Conservation (phyloP, 768 basidiomycete species). For the Termitomyces sp. region DNA sequence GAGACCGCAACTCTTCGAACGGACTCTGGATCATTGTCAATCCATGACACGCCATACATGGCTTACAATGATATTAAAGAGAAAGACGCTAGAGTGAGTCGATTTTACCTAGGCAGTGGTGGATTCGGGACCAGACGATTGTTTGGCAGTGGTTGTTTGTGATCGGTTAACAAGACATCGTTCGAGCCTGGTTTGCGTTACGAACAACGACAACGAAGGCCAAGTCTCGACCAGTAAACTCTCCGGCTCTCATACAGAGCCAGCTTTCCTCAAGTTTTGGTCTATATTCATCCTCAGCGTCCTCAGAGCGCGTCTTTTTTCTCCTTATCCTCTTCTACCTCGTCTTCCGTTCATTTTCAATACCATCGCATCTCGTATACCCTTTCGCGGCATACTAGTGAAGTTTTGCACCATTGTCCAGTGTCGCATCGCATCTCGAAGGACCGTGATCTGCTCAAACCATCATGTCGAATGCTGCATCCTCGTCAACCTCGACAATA, state of each 20-base stretch:
- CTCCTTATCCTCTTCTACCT: conserved; percentile 22
- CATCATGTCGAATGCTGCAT: conserved; percentile 45
- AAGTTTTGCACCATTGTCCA: conserved; percentile 13
- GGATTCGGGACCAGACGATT: background rate
- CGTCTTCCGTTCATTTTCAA: conserved; percentile 13
- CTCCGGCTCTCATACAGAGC: conserved; percentile 22
- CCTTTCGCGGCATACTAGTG: conserved; percentile 12
- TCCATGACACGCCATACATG: background rate
- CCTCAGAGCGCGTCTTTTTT: conserved; percentile 33
- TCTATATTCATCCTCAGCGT: conserved; percentile 20
- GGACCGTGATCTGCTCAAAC: conserved; percentile 15
- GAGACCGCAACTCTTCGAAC: background rate
- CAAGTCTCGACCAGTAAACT: conserved; percentile 16
- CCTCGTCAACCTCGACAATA: conserved; percentile 41
- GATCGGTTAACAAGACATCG: conserved; percentile 14
- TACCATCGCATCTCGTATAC: conserved; percentile 15
- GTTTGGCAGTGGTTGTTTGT: conserved; percentile 12
- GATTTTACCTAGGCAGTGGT: background rate
- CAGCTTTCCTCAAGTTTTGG: conserved; percentile 28
- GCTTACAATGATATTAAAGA: background rate
- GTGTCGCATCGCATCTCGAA: conserved; percentile 12
- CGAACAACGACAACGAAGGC: conserved; percentile 27
- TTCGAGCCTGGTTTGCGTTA: conserved; percentile 18
- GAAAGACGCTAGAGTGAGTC: too few relatives aligned
- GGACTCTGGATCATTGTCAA: background rate